Evolutionary conservation across 129 eudicot species (phyloP), one percentile per base, ranked within the genome.

Genomic region (Flaveria trinervia): DNA sequence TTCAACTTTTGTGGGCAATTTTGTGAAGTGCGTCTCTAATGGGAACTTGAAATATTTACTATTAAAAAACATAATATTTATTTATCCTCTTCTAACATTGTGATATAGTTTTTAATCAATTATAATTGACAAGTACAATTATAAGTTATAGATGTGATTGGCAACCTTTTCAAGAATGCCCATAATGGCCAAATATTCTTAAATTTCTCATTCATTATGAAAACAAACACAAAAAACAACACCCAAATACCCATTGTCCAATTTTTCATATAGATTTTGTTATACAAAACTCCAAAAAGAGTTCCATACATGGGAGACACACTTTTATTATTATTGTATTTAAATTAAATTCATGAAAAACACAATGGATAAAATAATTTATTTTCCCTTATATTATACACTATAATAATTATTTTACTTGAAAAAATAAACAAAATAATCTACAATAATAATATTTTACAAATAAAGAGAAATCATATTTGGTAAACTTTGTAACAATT

Each of bases 141-240:
- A 73, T 65, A 74, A 73, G 69, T 65, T 73, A 80, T 52, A 73
- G 75, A 73, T 66, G 79, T 73, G 79, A 73, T 33, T 73, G 83
- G 70, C 83, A 66, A 65, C 79, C 75, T 80, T 80, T 73, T 80
- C 75, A 80, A 65, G 74, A 73, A 65, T 73, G 75, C 79, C 83
- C 79, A 80, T 80, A 73, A 66, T 73, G 75, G 50, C 70, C 75
- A 80, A 44, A 73, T 80, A 73, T 73, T 66, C 79, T 80, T 80
- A 36, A 73, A 80, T 73, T 73, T 73, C 36, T 80, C 83, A 80
- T 80, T 65, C 62, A 66, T 80, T 73, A 44, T 73, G 70, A 79
- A 33, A 73, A 80, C 79, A 80, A 80, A 80, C 79, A 80, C 79
- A 62, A 66, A 65, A 65, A 80, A 80, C 79, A 80, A 55, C 70